Conservation (phyloP, 441 rosid species). For the Brassica hybrid region DNA sequence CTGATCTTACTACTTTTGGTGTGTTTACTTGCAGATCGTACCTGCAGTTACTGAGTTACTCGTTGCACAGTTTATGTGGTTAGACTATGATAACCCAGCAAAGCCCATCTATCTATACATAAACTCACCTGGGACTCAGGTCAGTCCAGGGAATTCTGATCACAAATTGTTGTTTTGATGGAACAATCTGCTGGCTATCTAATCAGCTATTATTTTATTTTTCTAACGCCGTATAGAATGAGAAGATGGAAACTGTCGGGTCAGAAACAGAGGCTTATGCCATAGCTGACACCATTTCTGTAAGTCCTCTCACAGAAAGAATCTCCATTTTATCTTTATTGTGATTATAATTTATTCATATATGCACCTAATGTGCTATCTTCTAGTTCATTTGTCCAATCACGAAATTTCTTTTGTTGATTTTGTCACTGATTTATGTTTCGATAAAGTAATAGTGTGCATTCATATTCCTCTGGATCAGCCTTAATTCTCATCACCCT, state of each 20-base stretch:
- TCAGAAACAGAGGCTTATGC: constrained; percentile 93
- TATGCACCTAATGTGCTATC: not conserved
- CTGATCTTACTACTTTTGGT: constrained; percentile 22
- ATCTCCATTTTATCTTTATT: not conserved
- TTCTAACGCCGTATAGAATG: constrained; percentile 57
- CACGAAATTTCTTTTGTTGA: constrained; percentile 13
- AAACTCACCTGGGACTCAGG: constrained; percentile 89
- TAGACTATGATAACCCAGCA: constrained; percentile 68
- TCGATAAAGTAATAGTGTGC: not conserved
- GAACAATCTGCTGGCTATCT: not conserved
- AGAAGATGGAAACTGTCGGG: constrained; percentile 84
- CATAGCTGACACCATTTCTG: constrained; percentile 78
- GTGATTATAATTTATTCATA: not conserved
- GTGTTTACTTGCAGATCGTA: constrained; percentile 61
- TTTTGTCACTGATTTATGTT: constrained; percentile 3
- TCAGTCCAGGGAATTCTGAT: constrained; percentile 35
- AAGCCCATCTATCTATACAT: constrained; percentile 85
- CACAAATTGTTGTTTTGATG: constrained; percentile 2
- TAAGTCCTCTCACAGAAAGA: constrained; percentile 47
- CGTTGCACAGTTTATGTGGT: constrained; percentile 80
- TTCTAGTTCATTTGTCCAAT: not conserved
- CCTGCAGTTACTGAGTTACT: constrained; percentile 85
- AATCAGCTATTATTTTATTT: not conserved
- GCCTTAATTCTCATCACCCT: constrained; percentile 12
- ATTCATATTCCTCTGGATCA: constrained; percentile 4